Percentiles rank a stretch among this genome's conserved stretches.
phyloP scores from a whole-genome alignment of 176 grass and related monocot species.

The Cenchrus fungigraminus region DNA sequence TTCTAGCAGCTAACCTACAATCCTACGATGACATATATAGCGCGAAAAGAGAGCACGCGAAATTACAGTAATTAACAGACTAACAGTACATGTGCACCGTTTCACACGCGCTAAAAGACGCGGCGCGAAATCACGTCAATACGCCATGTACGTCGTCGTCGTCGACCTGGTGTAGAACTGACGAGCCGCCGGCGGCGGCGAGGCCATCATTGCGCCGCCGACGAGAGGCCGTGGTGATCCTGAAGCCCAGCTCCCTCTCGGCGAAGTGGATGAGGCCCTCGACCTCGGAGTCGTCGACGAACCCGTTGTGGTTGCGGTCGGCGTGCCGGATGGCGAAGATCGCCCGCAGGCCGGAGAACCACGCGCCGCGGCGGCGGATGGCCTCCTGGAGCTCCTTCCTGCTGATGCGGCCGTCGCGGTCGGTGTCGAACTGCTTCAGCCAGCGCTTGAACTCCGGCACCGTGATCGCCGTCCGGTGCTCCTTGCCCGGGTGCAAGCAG shows the following conservation, averaged over 20 bases:
- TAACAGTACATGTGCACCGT: no score
- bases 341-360: slow-evolving; percentile 41
- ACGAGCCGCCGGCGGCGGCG: background rate
- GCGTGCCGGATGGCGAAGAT: background rate
- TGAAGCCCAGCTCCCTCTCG: slow-evolving; percentile 53
- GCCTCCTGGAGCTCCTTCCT: slow-evolving; percentile 55
- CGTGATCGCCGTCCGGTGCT: slow-evolving; percentile 29
- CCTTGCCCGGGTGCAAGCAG: slow-evolving; percentile 11
- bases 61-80: background rate
- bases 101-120: background rate
- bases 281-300: slow-evolving; percentile 57
- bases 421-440: slow-evolving; percentile 57
- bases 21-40: background rate
- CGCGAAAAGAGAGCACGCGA: background rate
- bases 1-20: background rate
- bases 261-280: slow-evolving; percentile 55
- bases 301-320: slow-evolving; percentile 54
- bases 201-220: background rate
- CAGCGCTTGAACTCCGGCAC: slow-evolving; percentile 55
- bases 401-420: slow-evolving; percentile 63
- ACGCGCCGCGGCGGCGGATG: slow-evolving; percentile 43
- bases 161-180: background rate
- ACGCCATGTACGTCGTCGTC: background rate
- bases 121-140: background rate
- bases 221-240: background rate